phyloP scores from a whole-genome alignment of 2,329 filamentous ascomycete genomes.

The Stemphylium vesicarium region DNA sequence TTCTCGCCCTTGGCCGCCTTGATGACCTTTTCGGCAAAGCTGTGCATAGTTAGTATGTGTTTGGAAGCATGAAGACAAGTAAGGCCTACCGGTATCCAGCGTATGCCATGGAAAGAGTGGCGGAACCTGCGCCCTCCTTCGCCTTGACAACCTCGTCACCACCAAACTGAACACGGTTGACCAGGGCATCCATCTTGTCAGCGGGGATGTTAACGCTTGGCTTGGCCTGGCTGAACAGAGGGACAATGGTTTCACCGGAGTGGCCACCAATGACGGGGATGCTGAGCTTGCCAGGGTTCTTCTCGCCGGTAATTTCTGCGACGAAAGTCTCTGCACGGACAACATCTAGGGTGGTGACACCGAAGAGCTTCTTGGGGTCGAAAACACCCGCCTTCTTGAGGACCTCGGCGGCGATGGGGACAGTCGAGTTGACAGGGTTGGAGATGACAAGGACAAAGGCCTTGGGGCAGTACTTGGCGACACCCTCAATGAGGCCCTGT shows the following conservation, averaged over 20 bases:
- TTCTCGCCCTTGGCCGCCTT: slow-evolving; percentile 88
- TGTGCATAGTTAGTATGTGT: not conserved
- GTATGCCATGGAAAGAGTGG: slow-evolving; percentile 93
- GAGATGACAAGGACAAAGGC: slow-evolving; percentile 97
- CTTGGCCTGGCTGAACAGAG: slow-evolving; percentile 90
- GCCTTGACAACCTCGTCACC: slow-evolving; percentile 97
- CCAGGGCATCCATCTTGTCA: slow-evolving; percentile 88
- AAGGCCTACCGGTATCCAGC: slow-evolving; percentile 72
- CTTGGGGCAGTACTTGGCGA: slow-evolving; percentile 87
- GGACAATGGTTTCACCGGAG: slow-evolving; percentile 97
- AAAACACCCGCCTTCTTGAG: slow-evolving; percentile 93
- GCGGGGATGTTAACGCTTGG: slow-evolving; percentile 80
- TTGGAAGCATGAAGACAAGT: not conserved
- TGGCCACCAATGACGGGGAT: slow-evolving; percentile 96
- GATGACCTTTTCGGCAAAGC: slow-evolving; percentile 93
- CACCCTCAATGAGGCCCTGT: slow-evolving; percentile 86
- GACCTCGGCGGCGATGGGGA: slow-evolving; percentile 95
- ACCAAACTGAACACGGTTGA: slow-evolving; percentile 96
- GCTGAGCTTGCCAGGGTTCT: slow-evolving; percentile 79
- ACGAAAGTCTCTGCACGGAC: slow-evolving; percentile 98
- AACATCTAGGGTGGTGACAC: slow-evolving; percentile 97
- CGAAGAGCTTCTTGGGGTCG: slow-evolving; percentile 93
- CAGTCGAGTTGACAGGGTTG: slow-evolving; percentile 99
- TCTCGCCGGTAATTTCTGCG: slow-evolving; percentile 80
- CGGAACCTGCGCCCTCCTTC: slow-evolving; percentile 89